Percentiles rank a stretch among this genome's conserved stretches.
Conservation (phyloP, 768 basidiomycete species). For the Lactarius quietus region DNA sequence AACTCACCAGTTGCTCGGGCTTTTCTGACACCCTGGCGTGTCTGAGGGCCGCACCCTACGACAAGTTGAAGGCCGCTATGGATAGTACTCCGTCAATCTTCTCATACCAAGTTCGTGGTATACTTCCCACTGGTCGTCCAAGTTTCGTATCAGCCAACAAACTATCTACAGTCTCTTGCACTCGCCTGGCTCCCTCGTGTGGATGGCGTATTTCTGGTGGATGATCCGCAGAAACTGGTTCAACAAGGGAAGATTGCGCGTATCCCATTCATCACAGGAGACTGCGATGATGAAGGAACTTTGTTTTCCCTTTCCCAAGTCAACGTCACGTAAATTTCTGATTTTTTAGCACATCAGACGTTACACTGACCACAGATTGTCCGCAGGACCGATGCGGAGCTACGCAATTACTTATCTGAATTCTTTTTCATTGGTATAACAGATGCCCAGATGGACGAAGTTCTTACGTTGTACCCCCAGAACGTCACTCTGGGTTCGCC, state of each 20-base stretch:
- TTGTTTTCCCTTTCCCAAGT: conserved; percentile 23
- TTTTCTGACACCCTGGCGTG: conserved; percentile 41
- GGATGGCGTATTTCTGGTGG: conserved; percentile 40
- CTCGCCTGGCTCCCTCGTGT: conserved; percentile 38
- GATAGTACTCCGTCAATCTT: no score
- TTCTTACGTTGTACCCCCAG: conserved; percentile 20
- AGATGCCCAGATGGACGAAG: conserved; percentile 12
- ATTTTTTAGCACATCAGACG: neutral
- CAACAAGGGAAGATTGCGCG: conserved; percentile 36
- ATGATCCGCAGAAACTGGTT: conserved; percentile 33
- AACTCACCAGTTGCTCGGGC: conserved; percentile 36
- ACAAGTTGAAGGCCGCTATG: conserved; percentile 33
- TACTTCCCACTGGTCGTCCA: neutral
- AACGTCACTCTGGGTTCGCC: conserved; percentile 31
- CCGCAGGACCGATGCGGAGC: conserved; percentile 23
- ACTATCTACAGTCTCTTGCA: conserved; percentile 27
- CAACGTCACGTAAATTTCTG: conserved; percentile 30
- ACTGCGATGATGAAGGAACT: conserved; percentile 32
- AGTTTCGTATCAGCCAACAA: neutral
- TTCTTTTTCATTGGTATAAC: conserved; percentile 15
- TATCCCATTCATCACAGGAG: conserved; percentile 30
- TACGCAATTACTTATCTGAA: conserved; percentile 11
- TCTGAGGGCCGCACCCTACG: conserved; percentile 38
- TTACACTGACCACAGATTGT: neutral
- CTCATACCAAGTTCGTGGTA: conserved; percentile 31